Evolutionary conservation across 805 yeast genomes (phyloP), one percentile per base, ranked within the genome.

Genomic region (Priceomyces castillae): DNA sequence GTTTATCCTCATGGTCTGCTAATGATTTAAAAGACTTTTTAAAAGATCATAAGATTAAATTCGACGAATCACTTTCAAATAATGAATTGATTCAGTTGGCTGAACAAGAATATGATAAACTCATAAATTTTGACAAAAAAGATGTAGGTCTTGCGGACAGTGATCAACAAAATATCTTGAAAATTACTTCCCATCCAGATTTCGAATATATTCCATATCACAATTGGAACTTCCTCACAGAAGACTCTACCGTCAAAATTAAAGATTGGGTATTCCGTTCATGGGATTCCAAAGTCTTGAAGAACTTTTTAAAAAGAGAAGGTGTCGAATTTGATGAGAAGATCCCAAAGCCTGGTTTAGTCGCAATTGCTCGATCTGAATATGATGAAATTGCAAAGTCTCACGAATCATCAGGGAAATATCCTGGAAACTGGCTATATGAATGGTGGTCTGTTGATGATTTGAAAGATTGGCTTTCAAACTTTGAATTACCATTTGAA

Each of bases 361-460:
- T 71, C 30, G 64, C 69, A 12, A 43, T 62, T 19, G 77, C 76
- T 2, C 62, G 70, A 53, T 54, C 62, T 18, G 66, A 74, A 53
- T 74, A 68, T 47, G 64, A 69, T 40, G 53, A 56, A 10, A 66
- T 76, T 42, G 64, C 71, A 11, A 57, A 65, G 40, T 44, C 56
- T 23, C 50, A 61, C 38, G 64, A 71, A 3, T 58, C 57, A 7
- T 65, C 75, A 16, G 78, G 79, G 5, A 57, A 58, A 33, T 77
- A 77, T 43, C 73, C 79, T 5, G 79, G 82, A 16, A 68, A 67
- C 26, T 73, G 76, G 74, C 61, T 78, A 44, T 81, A 80, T 55
- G 65, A 73, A 9, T 51, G 67, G 25, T 82, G 88, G 88, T 62
- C 73, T 17, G 56, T 60, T 7, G 71, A 71, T 7, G 78, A 76